phyloP scores from a whole-genome alignment of 306 rosid species.

The Quercus variabilis region DNA sequence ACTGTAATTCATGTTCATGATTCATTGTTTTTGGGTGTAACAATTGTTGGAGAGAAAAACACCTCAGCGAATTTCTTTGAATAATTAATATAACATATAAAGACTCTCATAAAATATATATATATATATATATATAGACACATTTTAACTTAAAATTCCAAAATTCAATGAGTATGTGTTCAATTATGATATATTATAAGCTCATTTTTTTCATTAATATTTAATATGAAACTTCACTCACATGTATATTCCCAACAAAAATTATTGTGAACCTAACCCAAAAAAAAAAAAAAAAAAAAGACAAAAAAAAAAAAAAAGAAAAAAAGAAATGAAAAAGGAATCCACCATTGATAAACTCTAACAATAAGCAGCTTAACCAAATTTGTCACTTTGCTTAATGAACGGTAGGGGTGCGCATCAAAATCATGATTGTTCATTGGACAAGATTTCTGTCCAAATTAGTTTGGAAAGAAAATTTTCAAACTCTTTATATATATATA shows the following conservation, averaged over 20 bases:
- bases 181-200: no score
- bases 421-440: neutral
- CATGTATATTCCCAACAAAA: rapidly evolving
- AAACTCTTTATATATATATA: no score
- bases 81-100: no score
- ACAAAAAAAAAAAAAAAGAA: rapidly evolving
- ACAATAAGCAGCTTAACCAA: neutral
- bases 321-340: neutral
- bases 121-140: no score
- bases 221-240: no score
- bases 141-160: rapidly evolving
- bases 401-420: neutral
- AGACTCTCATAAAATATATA: no score
- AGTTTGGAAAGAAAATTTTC: no score
- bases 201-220: no score
- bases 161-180: no score
- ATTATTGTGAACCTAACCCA: no score
- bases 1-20: neutral
- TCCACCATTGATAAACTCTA: neutral
- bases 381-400: neutral
- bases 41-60: neutral
- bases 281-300: no score
- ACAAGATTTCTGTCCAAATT: no score
- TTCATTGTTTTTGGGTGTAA: neutral
- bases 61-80: rapidly evolving